These are phyloP conservation scores for Alternaria longipes DNA, from an alignment of 2,329 filamentous ascomycete species.

Conservation along the genomic window DNA sequence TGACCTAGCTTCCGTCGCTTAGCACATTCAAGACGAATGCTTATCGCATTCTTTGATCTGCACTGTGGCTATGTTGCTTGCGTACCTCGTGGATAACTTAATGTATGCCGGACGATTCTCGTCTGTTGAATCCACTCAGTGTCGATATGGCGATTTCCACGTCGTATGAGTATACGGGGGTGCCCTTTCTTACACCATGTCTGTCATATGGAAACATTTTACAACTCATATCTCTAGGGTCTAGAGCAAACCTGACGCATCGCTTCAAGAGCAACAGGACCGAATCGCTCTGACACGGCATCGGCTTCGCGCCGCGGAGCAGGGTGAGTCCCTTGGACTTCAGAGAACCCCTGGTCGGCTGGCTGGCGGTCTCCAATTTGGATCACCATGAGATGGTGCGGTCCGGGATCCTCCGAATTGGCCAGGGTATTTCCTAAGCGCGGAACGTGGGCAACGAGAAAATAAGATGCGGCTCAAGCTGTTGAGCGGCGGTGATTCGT, in stretches of 20 bases:
- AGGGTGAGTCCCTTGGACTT: slow-evolving; percentile 17
- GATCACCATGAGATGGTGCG: slow-evolving; percentile 18
- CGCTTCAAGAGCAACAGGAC: slow-evolving; percentile 6
- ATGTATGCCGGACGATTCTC: neutral
- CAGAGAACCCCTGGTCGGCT: slow-evolving; percentile 7
- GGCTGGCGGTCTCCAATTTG: slow-evolving; percentile 14
- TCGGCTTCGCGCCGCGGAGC: slow-evolving; percentile 19
- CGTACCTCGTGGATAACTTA: slow-evolving; percentile 8
- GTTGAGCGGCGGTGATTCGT: slow-evolving; percentile 26
- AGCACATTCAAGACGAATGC: slow-evolving; percentile 13
- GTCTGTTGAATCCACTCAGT: neutral
- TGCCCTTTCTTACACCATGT: neutral
- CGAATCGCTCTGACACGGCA: slow-evolving; percentile 8
- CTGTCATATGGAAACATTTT: slow-evolving; percentile 1
- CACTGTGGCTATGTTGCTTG: slow-evolving; percentile 18
- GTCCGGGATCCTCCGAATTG: slow-evolving; percentile 28
- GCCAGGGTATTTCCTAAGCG: slow-evolving; percentile 20
- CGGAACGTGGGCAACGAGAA: slow-evolving; percentile 30
- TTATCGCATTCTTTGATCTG: slow-evolving; percentile 15
- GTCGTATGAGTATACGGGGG: neutral
- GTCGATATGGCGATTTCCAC: neutral
- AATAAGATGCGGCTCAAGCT: slow-evolving; percentile 41
- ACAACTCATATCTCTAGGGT: slow-evolving; percentile 4
- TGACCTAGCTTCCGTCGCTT: slow-evolving; percentile 23
- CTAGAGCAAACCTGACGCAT: neutral